Conservation (phyloP, 495 filamentous ascomycete species). For the Lentithecium fluviatile region DNA sequence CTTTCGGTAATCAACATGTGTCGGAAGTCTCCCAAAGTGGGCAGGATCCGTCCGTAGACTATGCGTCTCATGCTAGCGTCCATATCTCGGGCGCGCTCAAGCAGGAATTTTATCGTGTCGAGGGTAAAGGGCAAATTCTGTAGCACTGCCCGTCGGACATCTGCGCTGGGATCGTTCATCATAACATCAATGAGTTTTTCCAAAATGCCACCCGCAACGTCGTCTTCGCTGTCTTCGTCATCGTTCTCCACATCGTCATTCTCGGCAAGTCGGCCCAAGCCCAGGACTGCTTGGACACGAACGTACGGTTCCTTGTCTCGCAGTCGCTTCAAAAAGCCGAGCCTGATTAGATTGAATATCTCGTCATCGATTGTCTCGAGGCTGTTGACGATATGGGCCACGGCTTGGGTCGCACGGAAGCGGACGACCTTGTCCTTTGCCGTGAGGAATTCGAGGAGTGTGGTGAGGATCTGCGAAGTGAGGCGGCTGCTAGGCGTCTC, state of each 20-base stretch:
- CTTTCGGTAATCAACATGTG: conserved; percentile 93
- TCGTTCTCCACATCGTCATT: conserved; percentile 56
- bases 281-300: conserved; percentile 89
- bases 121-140: conserved; percentile 79
- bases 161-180: conserved; percentile 91
- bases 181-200: conserved; percentile 86
- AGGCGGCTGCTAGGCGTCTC: conserved; percentile 83
- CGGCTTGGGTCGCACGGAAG: conserved; percentile 84
- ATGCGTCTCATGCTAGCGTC: conserved; percentile 79
- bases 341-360: conserved; percentile 73
- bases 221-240: conserved; percentile 58
- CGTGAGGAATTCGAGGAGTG: conserved; percentile 65
- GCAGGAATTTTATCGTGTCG: conserved; percentile 84
- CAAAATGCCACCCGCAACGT: conserved; percentile 58
- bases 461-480: conserved; percentile 66
- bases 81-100: conserved; percentile 86
- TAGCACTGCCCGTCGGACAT: conserved; percentile 83
- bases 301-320: conserved; percentile 91
- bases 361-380: conserved; percentile 88
- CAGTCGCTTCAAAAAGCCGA: conserved; percentile 76
- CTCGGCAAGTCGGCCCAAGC: conserved; percentile 77
- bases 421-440: conserved; percentile 91
- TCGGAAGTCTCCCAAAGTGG: conserved; percentile 90
- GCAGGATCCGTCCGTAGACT: conserved; percentile 83
- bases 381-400: conserved; percentile 84